These are phyloP conservation scores for Epipyxis sp. DNA, from an alignment of 108 stramenopile genomes.

Conservation along the genomic window DNA sequence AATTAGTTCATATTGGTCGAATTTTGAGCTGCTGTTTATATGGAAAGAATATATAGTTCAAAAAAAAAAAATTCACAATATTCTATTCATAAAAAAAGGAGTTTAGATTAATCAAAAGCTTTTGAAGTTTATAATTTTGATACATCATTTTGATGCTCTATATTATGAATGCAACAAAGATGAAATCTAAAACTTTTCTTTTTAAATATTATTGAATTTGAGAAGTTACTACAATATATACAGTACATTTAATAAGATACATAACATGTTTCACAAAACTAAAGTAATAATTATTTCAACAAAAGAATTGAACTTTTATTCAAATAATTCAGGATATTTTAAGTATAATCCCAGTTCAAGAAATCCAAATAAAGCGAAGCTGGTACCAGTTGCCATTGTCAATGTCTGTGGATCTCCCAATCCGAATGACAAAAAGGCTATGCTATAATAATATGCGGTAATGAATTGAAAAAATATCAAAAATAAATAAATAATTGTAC, in stretches of 20 bases:
- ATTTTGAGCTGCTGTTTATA: no score
- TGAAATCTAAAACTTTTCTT: no score
- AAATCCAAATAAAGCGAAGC: not conserved
- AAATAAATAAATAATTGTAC: not conserved
- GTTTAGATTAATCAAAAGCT: no score
- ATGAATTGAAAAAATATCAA: not conserved
- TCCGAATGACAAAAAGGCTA: conserved; percentile 27
- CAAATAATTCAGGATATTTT: conserved; percentile 29
- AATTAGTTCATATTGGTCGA: no score
- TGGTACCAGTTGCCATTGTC: not conserved
- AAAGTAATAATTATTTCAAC: not conserved
- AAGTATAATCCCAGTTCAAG: conserved; percentile 22
- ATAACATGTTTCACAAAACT: not conserved
- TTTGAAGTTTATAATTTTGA: no score
- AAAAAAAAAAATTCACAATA: no score
- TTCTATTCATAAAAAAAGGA: no score
- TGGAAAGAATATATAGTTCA: no score
- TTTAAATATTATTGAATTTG: no score
- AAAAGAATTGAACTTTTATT: not conserved
- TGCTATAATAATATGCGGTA: not conserved
- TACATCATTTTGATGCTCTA: no score
- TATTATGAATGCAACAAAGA: no score
- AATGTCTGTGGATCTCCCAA: conserved; percentile 26
- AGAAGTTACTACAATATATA: not conserved
- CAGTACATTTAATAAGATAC: not conserved